These are phyloP conservation scores for Dichomitus squalens DNA, from an alignment of 1,284 basidiomycete species.

Conservation along the genomic window DNA sequence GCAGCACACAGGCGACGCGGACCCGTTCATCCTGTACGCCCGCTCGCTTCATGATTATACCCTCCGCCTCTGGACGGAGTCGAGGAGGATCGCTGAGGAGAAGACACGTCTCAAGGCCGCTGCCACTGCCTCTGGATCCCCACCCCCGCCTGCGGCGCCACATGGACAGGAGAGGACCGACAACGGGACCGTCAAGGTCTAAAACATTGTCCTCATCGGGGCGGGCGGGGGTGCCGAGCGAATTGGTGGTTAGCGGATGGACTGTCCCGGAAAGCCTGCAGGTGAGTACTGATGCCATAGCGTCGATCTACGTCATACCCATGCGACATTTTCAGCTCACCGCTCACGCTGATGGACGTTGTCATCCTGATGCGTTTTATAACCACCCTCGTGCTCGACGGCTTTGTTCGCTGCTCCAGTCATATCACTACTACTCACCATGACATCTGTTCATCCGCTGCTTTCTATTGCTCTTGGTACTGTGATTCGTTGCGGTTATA, in stretches of 20 bases:
- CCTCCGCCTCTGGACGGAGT: constrained; percentile 67
- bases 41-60: constrained; percentile 70
- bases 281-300: neutral
- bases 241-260: neutral
- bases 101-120: constrained; percentile 37
- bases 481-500: constrained; percentile 1
- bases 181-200: constrained; percentile 10
- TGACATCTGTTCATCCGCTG: neutral
- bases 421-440: neutral
- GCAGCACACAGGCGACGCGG: constrained; percentile 20
- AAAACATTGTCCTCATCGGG: neutral
- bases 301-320: neutral
- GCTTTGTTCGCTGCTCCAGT: neutral
- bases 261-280: neutral
- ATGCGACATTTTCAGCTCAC: neutral
- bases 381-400: neutral
- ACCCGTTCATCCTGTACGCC: constrained; percentile 54
- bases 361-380: neutral
- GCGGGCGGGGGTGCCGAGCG: neutral
- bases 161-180: constrained; percentile 15
- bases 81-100: constrained; percentile 60
- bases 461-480: neutral
- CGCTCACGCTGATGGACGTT: neutral
- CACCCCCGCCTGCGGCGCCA: neutral
- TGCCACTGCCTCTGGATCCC: constrained; percentile 9